Evolutionary conservation across 345 rosid genomes (phyloP), one percentile per base, ranked within the genome.

Genomic region (Physaria fendleri): DNA sequence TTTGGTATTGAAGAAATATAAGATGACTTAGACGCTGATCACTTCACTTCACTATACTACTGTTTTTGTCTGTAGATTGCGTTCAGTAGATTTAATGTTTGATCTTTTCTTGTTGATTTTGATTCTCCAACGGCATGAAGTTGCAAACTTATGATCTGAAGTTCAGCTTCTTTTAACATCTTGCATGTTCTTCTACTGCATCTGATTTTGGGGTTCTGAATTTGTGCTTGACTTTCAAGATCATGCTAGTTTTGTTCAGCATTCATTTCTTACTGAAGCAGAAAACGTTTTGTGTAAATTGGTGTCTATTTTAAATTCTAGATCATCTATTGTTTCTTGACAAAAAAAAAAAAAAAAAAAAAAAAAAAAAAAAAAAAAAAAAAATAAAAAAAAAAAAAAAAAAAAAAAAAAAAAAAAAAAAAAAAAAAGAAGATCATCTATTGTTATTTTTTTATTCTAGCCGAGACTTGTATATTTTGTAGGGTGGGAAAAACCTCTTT

Each of bases 401-500:
- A n/a, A n/a, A n/a, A n/a, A n/a, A n/a, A n/a, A n/a, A n/a, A n/a
- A n/a, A n/a, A n/a, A n/a, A n/a, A n/a, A n/a, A n/a, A n/a, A n/a
- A n/a, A n/a, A n/a, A n/a, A n/a, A n/a, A n/a, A n/a, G n/a, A n/a
- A 21, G 43, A 38, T 58, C 7, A 12, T 49, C 4, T 43, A 2
- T 30, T 68, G 49, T 53, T n/a, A n/a, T n/a, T n/a, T n/a, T n/a
- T n/a, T n/a, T n/a, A n/a, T n/a, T n/a, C n/a, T n/a, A n/a, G n/a
- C n/a, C n/a, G n/a, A n/a, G n/a, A n/a, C n/a, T n/a, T n/a, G n/a
- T n/a, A n/a, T n/a, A n/a, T 59, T 65, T 49, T 76, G 50, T 80
- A 93, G 99, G 82, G 99, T 93, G 10, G 95, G 99, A 43, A 93
- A 87, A 83, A 93, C 95, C 35, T 93, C 95, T 9, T 77, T 87